Evolutionary conservation across 2,329 filamentous ascomycete species (phyloP).

Genomic region (Cadophora sp.): DNA sequence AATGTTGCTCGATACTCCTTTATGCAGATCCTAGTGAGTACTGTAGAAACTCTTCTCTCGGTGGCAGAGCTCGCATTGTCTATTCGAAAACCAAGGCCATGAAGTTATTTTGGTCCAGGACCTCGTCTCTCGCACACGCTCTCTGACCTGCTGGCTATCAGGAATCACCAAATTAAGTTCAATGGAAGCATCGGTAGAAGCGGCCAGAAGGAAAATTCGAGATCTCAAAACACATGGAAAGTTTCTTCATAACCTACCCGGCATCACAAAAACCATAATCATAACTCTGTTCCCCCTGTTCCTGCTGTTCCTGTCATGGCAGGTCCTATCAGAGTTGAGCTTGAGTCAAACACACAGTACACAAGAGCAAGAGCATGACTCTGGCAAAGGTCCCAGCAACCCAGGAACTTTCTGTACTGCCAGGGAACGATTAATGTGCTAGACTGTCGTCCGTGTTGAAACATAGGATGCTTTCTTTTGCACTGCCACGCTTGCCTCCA

Average conservation of each 20-base stretch:
- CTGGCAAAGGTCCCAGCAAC: neutral
- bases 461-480: conserved; percentile 10
- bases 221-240: conserved; percentile 35
- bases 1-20: too few species aligned
- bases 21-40: too few species aligned
- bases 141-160: conserved; percentile 65
- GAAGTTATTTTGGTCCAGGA: conserved; percentile 90
- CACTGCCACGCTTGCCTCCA: conserved; percentile 12
- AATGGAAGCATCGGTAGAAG: conserved; percentile 64
- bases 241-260: neutral
- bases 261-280: conserved; percentile 6
- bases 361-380: neutral
- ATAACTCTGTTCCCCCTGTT: neutral
- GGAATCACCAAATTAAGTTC: conserved; percentile 72
- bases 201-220: conserved; percentile 47
- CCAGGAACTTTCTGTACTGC: neutral
- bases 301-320: neutral
- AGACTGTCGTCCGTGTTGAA: neutral
- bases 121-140: conserved; percentile 70
- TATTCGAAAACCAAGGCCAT: conserved; percentile 60
- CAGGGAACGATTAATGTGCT: conserved; percentile 4
- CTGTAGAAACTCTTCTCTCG: too few species aligned
- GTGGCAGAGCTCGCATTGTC: too few species aligned
- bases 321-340: neutral
- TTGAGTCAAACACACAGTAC: neutral